phyloP scores from a whole-genome alignment of 805 yeast species.

The Yamadazyma insecticola region DNA sequence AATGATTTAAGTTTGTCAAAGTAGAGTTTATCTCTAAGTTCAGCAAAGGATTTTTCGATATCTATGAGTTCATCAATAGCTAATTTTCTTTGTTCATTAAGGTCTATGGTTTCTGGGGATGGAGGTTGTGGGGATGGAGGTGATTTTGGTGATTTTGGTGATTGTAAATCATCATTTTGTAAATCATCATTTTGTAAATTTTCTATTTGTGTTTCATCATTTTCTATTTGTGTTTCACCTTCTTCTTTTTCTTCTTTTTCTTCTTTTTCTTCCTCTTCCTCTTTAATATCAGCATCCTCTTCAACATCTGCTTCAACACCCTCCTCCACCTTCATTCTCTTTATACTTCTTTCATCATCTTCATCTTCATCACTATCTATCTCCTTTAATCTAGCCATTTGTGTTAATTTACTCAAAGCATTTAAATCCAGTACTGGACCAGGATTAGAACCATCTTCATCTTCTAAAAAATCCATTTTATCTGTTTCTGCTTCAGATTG shows the following conservation, averaged over 20 bases:
- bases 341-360: conserved; percentile 14
- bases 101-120: conserved; percentile 16
- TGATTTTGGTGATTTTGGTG: too few species aligned
- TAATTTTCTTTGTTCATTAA: conserved; percentile 45
- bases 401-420: conserved; percentile 38
- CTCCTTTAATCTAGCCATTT: conserved; percentile 35
- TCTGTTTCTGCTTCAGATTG: conserved; percentile 91
- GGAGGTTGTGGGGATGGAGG: too few species aligned
- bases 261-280: conserved; percentile 7
- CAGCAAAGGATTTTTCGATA: conserved; percentile 85
- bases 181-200: conserved; percentile 2
- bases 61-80: conserved; percentile 72
- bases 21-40: conserved; percentile 75
- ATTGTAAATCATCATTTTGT: not conserved
- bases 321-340: conserved; percentile 12
- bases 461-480: conserved; percentile 59
- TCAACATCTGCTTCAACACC: conserved; percentile 15
- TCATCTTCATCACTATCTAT: conserved; percentile 30
- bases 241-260: conserved; percentile 5
- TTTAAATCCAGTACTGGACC: conserved; percentile 32
- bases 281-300: conserved; percentile 12
- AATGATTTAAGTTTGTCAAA: conserved; percentile 75
- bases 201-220: conserved; percentile 1
- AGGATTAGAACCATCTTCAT: conserved; percentile 14
- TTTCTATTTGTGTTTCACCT: conserved; percentile 6